phyloP scores from a whole-genome alignment of 768 basidiomycete genomes.

The Lentinula detonsa region DNA sequence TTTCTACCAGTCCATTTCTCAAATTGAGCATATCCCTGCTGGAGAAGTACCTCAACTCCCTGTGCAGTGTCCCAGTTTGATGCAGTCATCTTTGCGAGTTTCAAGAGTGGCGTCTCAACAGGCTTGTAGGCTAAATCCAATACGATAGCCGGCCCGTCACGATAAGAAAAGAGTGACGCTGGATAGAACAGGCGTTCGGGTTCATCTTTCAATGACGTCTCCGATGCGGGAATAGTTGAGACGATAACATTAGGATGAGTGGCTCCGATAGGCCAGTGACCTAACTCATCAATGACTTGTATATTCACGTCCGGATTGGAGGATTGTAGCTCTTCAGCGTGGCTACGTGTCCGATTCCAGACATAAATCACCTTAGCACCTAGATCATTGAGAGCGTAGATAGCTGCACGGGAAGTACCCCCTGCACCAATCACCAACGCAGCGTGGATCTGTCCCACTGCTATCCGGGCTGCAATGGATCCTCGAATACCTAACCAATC shows the following conservation, averaged over 20 bases:
- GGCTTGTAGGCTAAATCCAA: constrained; percentile 97
- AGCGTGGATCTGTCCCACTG: constrained; percentile 33
- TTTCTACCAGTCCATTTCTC: constrained; percentile 71
- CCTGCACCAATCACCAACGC: constrained; percentile 92
- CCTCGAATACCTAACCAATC: constrained; percentile 89
- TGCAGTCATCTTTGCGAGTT: constrained; percentile 48
- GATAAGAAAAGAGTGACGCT: constrained; percentile 46
- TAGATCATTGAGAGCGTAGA: constrained; percentile 77
- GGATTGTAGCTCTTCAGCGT: constrained; percentile 62
- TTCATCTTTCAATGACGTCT: constrained; percentile 31
- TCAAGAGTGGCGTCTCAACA: constrained; percentile 72
- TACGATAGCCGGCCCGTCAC: constrained; percentile 51
- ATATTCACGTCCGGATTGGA: constrained; percentile 66
- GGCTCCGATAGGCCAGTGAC: constrained; percentile 38
- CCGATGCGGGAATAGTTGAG: constrained; percentile 81
- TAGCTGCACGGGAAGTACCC: constrained; percentile 90
- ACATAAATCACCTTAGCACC: constrained; percentile 72
- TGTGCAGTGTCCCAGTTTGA: constrained; percentile 64
- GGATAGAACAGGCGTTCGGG: constrained; percentile 46
- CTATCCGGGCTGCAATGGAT: constrained; percentile 38
- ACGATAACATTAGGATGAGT: constrained; percentile 69
- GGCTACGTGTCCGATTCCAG: constrained; percentile 76
- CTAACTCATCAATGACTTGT: constrained; percentile 53
- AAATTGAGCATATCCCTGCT: constrained; percentile 87
- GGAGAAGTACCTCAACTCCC: constrained; percentile 80